Evolutionary conservation across 768 basidiomycete genomes (phyloP).

Genomic region (Collybiopsis luxurians): DNA sequence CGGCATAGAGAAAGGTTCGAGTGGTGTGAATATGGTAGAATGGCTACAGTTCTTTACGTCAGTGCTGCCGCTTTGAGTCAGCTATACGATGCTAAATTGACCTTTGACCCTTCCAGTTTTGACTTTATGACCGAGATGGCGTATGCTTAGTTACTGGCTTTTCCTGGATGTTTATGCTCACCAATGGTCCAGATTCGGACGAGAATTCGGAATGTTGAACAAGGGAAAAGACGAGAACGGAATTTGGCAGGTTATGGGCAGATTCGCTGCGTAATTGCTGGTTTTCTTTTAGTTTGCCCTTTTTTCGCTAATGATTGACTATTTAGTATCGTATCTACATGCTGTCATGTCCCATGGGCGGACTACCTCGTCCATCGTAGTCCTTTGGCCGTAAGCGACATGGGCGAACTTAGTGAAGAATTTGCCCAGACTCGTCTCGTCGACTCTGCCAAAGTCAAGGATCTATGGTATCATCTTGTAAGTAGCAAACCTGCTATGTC

Average conservation of each 20-base stretch:
- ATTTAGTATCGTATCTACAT: neutral
- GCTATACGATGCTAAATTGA: neutral
- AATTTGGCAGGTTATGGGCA: neutral
- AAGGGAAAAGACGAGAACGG: slow-evolving; percentile 1
- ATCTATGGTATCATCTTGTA: slow-evolving; percentile 43
- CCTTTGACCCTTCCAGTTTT: neutral
- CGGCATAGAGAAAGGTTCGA: neutral
- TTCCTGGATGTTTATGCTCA: neutral
- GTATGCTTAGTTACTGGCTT: slow-evolving; percentile 1
- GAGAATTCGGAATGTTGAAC: slow-evolving; percentile 9
- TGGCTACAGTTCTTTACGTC: slow-evolving; percentile 23
- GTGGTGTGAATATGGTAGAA: slow-evolving; percentile 12
- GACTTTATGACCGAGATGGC: slow-evolving; percentile 11
- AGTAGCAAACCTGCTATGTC: neutral
- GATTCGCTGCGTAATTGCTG: neutral
- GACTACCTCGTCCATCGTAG: neutral
- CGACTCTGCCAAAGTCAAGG: slow-evolving; percentile 19
- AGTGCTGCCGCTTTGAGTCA: neutral
- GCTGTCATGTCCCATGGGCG: neutral
- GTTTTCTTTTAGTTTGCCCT: neutral
- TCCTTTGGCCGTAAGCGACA: neutral
- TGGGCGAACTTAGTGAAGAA: neutral
- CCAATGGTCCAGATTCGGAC: slow-evolving; percentile 1
- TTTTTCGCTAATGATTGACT: neutral
- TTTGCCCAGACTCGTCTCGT: neutral